phyloP scores from a whole-genome alignment of 2,329 filamentous ascomycete species.

The Onygenales sp. region DNA sequence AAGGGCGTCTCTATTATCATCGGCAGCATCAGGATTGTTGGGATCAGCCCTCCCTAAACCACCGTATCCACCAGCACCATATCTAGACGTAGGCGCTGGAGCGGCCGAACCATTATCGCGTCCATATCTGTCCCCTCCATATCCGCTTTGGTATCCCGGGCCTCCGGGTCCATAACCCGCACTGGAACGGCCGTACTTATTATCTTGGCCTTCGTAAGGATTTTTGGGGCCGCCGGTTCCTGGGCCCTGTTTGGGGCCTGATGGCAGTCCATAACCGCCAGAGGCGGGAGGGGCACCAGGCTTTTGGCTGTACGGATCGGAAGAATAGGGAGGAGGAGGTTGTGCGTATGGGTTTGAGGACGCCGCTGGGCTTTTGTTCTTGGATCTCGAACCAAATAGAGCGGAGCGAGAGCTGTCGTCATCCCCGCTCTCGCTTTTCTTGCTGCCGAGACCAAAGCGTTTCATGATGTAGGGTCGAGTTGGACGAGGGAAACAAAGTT shows the following conservation, averaged over 20 bases:
- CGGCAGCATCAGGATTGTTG: constrained; percentile 41
- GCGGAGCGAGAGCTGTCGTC: constrained; percentile 44
- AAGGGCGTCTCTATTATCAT: constrained; percentile 47
- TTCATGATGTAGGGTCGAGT: constrained; percentile 11
- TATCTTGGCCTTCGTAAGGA: constrained; percentile 14
- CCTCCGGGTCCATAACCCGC: constrained; percentile 32
- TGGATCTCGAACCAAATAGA: constrained; percentile 50
- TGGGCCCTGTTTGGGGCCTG: constrained; percentile 11
- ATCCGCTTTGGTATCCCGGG: constrained; percentile 39
- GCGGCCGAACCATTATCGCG: constrained; percentile 22
- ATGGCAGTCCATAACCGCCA: constrained; percentile 21
- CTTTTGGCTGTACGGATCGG: constrained; percentile 46
- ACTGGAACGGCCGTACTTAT: constrained; percentile 21
- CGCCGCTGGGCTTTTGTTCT: constrained; percentile 44
- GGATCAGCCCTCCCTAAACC: constrained; percentile 43
- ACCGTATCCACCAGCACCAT: constrained; percentile 44
- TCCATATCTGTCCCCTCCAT: constrained; percentile 46
- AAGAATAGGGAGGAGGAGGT: constrained; percentile 31
- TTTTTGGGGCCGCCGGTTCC: constrained; percentile 12
- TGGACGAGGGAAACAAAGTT: neutral
- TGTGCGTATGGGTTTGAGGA: constrained; percentile 49
- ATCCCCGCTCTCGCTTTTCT: constrained; percentile 46
- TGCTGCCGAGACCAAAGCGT: constrained; percentile 32
- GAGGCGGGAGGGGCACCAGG: constrained; percentile 30
- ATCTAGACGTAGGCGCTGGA: constrained; percentile 33